Base-by-base conservation (phyloP, 2,329 filamentous ascomycete genomes). In the Cercospora sesami region DNA sequence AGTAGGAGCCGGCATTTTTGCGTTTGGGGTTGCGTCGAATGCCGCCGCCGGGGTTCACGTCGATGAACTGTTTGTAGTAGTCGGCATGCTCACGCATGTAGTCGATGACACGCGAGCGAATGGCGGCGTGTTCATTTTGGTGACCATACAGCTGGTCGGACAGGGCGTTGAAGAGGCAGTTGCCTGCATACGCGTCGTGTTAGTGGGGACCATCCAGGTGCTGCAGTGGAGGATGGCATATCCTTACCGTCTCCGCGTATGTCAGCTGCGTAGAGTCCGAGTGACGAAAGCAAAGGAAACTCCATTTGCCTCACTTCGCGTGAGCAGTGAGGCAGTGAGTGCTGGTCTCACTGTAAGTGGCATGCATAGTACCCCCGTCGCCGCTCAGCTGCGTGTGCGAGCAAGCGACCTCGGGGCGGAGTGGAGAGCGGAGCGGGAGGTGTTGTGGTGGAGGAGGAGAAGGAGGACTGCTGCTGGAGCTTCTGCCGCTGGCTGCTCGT, bases 121-220 rank as follows among this genome's bases (percentile, higher is more conserved):
- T 87, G 72, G 86, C 81, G 64, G 80, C 77, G 75, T 88, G 86
- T 70, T 85, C 81, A 68, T 83, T 80, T 74, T 88, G 85, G 74
- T 85, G 79, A 70, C 87, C 89, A 75, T 87, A 89, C 63, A 91
- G 78, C 81, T 91, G 88, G 76, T 90, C 87, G 71, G 87, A 88
- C 45, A 90, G 82, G 69, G 88, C 88, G 78, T 88, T 87, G 81
- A 90, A 91, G 42, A 91, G 84, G 78, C 89, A 91, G 80, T 90
- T 90, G 73, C 88, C 89, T 90, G 55, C 42, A 60, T 60, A 59
- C 67, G 64, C 10, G 60, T 39, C n/a, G 63, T 72, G 67, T 73
- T 70, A 70, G 71, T 63, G 69, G 9, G 53, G 16, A 57, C 33
- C 63, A 66, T 64, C 60, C 58, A 67, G 69, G 63, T 63, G 28